Conservation (phyloP, 2,329 filamentous ascomycete species). For the Apiospora aurea region DNA sequence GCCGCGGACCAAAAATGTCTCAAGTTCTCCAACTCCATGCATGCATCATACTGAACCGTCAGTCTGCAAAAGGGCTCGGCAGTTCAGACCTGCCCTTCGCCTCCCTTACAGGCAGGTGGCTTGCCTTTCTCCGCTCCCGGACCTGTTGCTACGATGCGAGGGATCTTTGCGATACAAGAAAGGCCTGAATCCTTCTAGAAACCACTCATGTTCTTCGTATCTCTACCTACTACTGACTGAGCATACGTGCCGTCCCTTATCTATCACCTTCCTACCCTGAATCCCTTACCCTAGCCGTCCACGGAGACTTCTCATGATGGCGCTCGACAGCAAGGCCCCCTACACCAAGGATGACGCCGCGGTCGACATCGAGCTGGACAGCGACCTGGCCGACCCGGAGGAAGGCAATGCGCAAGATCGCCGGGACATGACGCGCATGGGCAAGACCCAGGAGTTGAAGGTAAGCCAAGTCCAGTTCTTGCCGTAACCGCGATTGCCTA, state of each 20-base stretch:
- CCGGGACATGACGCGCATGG: slow-evolving; percentile 26
- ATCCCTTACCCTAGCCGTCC: neutral
- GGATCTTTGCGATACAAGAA: neutral
- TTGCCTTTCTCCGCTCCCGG: neutral
- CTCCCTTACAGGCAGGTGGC: neutral
- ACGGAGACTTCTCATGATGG: neutral
- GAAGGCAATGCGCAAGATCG: slow-evolving; percentile 6
- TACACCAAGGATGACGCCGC: neutral
- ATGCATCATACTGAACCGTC: neutral
- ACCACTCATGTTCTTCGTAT: neutral
- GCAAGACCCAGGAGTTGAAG: slow-evolving; percentile 33
- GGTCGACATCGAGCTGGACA: neutral
- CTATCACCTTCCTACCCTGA: neutral
- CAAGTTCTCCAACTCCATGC: neutral
- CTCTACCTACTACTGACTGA: neutral
- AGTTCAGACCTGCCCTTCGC: neutral
- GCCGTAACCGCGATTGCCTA: too few species aligned
- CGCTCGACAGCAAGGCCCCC: neutral
- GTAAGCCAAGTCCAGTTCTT: slow-evolving; percentile 28
- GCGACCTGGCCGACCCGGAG: neutral
- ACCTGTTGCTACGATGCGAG: neutral
- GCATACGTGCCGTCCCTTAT: neutral
- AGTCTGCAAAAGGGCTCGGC: neutral
- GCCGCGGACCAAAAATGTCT: neutral
- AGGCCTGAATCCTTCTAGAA: too few species aligned